Evolutionary conservation across 192 early-diverging fungal species (phyloP), one percentile per base, ranked within the genome.

Genomic region (Helicostylum pulchrum): DNA sequence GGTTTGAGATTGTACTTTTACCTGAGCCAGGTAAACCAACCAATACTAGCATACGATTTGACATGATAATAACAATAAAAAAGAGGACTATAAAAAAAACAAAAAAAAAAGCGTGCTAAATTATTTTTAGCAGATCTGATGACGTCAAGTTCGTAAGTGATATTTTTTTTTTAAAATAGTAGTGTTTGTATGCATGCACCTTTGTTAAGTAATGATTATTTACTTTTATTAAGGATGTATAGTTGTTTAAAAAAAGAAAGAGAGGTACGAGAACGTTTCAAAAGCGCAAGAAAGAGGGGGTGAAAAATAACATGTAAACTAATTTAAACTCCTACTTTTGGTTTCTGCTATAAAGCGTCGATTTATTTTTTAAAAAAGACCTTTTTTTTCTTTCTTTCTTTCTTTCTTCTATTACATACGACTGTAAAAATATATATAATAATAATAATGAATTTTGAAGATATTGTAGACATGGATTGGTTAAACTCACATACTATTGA

Each of bases 21-120:
- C 90, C 90, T 48, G 87, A 88, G 7, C 90, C 90, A 31, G 90
- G 90, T 54, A 89, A 77, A 21, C 90, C 88, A 59, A 89, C 85
- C 52, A 89, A 78, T 26, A 91, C 80, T 10, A 91, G 79, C 72
- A 88, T 23, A 53, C 49, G 49, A 26, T 64, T 43, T 17, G 31
- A 43, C 48, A 64, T 43, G 34, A 51, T 65, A 23, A 45, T 43
- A 39, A 39, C 5, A 10, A 10, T 39, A 39, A 39, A 10, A 39
- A 39, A 39, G 9, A 39, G 26, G 20, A 6, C 36, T 7, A 54
- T 17, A 10, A 45, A 31, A 45, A 15, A 56, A n/a, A 30, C 30
- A n/a, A 65, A 65, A 14, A 23, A 45, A 54, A 54, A 30, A 45
- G 43, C 17, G 23, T 15, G 4, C 26, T 26, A 26, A 26, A 26